Percentiles rank a stretch among this genome's conserved stretches.
These are phyloP conservation scores for Phellinidium pouzarii DNA, from an alignment of 1,284 basidiomycete genomes.

Conservation along the genomic window DNA sequence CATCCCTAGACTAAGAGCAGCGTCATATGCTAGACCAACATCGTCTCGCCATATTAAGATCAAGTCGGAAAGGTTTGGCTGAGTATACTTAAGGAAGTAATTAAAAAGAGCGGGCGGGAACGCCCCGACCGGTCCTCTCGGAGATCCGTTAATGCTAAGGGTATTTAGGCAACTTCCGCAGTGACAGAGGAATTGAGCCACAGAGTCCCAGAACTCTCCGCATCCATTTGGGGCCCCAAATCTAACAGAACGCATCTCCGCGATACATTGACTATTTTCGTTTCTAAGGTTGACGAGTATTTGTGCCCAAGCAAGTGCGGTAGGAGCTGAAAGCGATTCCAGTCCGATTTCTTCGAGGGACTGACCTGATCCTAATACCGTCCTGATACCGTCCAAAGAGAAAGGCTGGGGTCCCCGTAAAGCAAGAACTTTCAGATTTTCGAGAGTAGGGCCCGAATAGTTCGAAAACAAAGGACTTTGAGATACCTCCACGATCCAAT, in stretches of 20 bases:
- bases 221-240: constrained; percentile 10
- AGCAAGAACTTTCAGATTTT: constrained; percentile 3
- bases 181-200: constrained; percentile 7
- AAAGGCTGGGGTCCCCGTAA: constrained; percentile 1
- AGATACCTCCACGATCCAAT: constrained; percentile 10
- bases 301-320: constrained; percentile 6
- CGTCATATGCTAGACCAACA: neutral
- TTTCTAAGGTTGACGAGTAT: neutral
- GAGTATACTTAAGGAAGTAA: neutral
- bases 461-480: constrained; percentile 6
- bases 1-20: neutral
- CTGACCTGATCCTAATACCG: constrained; percentile 3
- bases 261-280: neutral
- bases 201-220: constrained; percentile 12
- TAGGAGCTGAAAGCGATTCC: constrained; percentile 10
- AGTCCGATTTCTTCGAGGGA: constrained; percentile 7
- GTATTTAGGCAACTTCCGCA: constrained; percentile 3
- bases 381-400: constrained; percentile 1
- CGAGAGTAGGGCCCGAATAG: constrained; percentile 3
- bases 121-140: constrained; percentile 6
- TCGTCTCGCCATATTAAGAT: constrained; percentile 16
- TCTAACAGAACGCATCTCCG: neutral
- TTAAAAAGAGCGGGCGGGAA: constrained; percentile 9
- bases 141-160: constrained; percentile 11
- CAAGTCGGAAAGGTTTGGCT: constrained; percentile 1